phyloP scores from a whole-genome alignment of 306 rosid genomes.

The Clitoria ternatea region DNA sequence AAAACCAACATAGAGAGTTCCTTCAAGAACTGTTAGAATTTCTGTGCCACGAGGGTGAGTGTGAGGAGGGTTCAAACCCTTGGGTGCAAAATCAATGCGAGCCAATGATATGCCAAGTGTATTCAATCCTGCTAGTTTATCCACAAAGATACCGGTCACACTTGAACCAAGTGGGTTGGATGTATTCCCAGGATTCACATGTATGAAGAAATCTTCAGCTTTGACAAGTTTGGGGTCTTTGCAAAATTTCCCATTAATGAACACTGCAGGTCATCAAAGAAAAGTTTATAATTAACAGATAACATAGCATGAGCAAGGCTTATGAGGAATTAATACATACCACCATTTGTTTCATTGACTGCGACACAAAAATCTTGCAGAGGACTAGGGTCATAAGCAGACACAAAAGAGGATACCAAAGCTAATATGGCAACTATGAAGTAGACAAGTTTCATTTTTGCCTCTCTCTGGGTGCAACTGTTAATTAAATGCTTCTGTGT shows the following conservation, averaged over 20 bases:
- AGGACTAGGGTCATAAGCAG: conserved; percentile 37
- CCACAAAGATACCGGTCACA: background rate
- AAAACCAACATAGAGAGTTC: conserved; percentile 32
- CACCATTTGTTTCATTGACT: background rate
- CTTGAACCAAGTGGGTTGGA: background rate
- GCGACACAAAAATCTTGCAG: conserved; percentile 24
- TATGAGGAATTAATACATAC: background rate
- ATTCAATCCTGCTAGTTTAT: background rate
- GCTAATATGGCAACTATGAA: background rate
- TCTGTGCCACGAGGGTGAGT: conserved; percentile 25
- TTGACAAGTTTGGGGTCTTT: conserved; percentile 26
- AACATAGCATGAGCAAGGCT: background rate
- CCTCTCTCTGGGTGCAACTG: background rate
- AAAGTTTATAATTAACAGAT: background rate
- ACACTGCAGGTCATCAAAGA: conserved; percentile 11
- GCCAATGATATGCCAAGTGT: conserved; percentile 18
- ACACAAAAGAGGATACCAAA: conserved; percentile 8
- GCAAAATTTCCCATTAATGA: conserved; percentile 43
- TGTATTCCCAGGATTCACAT: background rate
- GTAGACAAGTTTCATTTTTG: background rate
- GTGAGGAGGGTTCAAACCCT: conserved; percentile 23
- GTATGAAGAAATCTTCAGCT: conserved; percentile 30
- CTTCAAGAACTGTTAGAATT: conserved; percentile 27
- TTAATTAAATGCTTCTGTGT: background rate
- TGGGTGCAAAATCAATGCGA: conserved; percentile 14